phyloP scores from a whole-genome alignment of 129 eudicot species.

The Lonicera japonica region DNA sequence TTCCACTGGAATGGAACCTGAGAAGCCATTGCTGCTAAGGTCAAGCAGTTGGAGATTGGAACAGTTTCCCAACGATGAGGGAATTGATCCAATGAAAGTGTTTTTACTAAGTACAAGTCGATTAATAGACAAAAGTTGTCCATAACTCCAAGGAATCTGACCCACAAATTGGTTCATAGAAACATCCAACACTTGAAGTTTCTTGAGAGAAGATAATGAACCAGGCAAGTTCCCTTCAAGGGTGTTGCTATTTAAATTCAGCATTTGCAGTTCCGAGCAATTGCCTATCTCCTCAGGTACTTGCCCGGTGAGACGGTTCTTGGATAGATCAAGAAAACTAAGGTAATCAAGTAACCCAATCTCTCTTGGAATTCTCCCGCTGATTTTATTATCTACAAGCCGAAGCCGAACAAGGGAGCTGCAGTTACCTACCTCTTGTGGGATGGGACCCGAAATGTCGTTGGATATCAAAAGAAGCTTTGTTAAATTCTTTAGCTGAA shows the following conservation, averaged over 20 bases:
- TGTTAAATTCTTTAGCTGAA: constrained; percentile 54
- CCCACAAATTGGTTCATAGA: constrained; percentile 59
- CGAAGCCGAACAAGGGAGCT: constrained; percentile 61
- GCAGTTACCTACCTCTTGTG: constrained; percentile 61
- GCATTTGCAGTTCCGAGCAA: constrained; percentile 59
- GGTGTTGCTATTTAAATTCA: constrained; percentile 54
- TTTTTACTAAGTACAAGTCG: constrained; percentile 46
- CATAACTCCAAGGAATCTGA: constrained; percentile 51
- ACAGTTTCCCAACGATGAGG: constrained; percentile 45
- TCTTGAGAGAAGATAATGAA: constrained; percentile 47
- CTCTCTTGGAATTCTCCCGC: constrained; percentile 61
- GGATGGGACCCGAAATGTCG: constrained; percentile 55
- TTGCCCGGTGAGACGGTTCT: constrained; percentile 44
- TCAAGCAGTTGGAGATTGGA: constrained; percentile 73
- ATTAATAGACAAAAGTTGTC: constrained; percentile 41
- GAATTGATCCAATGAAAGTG: constrained; percentile 51
- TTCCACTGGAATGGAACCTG: constrained; percentile 68
- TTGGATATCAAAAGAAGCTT: constrained; percentile 65
- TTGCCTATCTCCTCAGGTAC: constrained; percentile 75
- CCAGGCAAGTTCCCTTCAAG: constrained; percentile 50
- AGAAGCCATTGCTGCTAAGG: constrained; percentile 55
- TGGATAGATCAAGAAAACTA: constrained; percentile 61
- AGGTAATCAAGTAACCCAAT: constrained; percentile 54
- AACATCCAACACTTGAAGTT: constrained; percentile 64
- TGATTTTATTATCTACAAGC: constrained; percentile 47